Percentiles rank a stretch among this genome's conserved stretches.
Conservation (phyloP, 2,329 filamentous ascomycete genomes). For the Metarhizium robertsii region DNA sequence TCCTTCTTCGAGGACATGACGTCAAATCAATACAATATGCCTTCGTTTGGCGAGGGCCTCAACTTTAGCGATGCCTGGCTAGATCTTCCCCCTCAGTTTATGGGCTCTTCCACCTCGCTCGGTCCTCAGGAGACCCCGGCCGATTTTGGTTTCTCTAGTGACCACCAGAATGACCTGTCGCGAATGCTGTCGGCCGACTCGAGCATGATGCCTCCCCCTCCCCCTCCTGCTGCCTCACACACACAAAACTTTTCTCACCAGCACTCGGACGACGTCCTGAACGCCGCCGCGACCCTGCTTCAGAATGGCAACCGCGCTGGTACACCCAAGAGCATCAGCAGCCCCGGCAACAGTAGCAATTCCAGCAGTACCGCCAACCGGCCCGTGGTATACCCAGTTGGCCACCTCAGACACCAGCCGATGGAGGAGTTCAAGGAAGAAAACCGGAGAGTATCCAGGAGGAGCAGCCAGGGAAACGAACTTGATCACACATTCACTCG, state of each 20-base stretch:
- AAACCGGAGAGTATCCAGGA: conserved; percentile 14
- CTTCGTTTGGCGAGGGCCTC: conserved; percentile 41
- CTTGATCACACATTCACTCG: conserved; percentile 29
- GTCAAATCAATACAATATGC: conserved; percentile 38
- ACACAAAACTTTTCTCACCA: conserved; percentile 14
- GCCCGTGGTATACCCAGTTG: conserved; percentile 24
- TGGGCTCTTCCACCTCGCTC: conserved; percentile 56
- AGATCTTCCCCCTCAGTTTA: conserved; percentile 54
- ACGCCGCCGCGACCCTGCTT: conserved; percentile 43
- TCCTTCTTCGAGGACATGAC: conserved; percentile 47
- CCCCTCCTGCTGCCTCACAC: conserved; percentile 18
- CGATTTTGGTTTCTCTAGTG: conserved; percentile 10
- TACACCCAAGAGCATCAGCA: neutral
- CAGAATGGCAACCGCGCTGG: conserved; percentile 28
- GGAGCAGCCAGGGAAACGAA: conserved; percentile 20
- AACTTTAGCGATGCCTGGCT: conserved; percentile 43
- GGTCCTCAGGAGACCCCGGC: conserved; percentile 35
- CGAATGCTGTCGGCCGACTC: conserved; percentile 13
- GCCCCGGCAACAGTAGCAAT: conserved; percentile 13
- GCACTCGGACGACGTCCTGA: conserved; percentile 43
- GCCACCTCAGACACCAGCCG: conserved; percentile 32
- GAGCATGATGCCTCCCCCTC: conserved; percentile 26
- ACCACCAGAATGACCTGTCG: conserved; percentile 9
- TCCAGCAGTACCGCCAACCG: conserved; percentile 15
- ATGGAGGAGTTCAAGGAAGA: conserved; percentile 33